A percentile compares a stretch with the other conserved stretches of the same genome.
phyloP scores from a whole-genome alignment of 2,329 filamentous ascomycete genomes.

The Sphaerostilbella broomeana region DNA sequence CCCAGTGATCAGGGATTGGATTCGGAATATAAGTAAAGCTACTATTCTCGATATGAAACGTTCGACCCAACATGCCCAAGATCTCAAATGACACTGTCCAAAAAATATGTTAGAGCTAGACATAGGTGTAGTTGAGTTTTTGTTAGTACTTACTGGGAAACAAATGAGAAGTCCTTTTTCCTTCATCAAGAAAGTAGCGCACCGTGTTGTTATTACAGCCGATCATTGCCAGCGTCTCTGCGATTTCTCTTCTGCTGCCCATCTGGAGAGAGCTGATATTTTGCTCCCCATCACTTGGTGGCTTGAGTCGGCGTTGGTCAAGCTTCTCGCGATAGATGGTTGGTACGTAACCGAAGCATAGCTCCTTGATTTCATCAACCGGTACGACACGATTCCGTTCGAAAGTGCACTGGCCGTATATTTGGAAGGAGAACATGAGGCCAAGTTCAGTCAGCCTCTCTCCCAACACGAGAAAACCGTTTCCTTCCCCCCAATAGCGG shows the following conservation, averaged over 20 bases:
- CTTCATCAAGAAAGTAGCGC: conserved; percentile 35
- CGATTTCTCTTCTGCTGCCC: conserved; percentile 43
- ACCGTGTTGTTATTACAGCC: conserved; percentile 49
- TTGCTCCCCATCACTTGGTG: conserved; percentile 34
- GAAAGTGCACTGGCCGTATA: conserved; percentile 43
- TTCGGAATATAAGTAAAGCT: conserved; percentile 51
- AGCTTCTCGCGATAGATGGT: conserved; percentile 43
- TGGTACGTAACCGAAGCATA: conserved; percentile 49
- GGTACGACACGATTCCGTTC: conserved; percentile 46
- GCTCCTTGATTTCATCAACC: conserved; percentile 44
- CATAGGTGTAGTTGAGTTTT: no score
- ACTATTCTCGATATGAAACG: conserved; percentile 42
- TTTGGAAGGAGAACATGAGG: conserved; percentile 48
- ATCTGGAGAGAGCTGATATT: conserved; percentile 41
- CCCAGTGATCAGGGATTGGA: conserved; percentile 49
- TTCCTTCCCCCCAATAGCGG: conserved; percentile 49
- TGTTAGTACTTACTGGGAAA: conserved; percentile 45
- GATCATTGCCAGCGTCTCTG: conserved; percentile 45
- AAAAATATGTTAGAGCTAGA: no score
- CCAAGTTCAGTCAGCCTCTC: conserved; percentile 43
- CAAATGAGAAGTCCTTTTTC: conserved; percentile 38
- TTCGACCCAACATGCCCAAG: conserved; percentile 49
- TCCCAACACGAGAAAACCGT: conserved; percentile 46
- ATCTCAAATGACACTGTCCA: conserved; percentile 51
- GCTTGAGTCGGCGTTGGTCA: conserved; percentile 33